A percentile compares a stretch with the other conserved stretches of the same genome.
Evolutionary conservation across 1,284 basidiomycete genomes (phyloP).

Genomic region (Rhodotorula mucilaginosa): DNA sequence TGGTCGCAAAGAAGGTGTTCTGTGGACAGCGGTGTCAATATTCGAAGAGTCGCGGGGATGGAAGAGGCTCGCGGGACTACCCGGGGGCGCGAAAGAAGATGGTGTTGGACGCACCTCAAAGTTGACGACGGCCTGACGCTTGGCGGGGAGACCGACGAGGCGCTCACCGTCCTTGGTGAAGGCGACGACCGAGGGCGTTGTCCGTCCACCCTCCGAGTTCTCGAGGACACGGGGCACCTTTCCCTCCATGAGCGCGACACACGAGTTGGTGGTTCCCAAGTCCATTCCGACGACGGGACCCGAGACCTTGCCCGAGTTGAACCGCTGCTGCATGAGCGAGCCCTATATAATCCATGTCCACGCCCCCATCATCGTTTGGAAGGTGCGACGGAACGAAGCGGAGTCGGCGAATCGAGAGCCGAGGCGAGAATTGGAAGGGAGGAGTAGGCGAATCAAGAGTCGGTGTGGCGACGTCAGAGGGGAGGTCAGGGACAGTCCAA

Average conservation of each 20-base stretch:
- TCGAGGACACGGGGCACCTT: slow-evolving; percentile 85
- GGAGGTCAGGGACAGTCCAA: too few species aligned
- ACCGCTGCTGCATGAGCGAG: slow-evolving; percentile 47
- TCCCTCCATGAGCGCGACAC: slow-evolving; percentile 50
- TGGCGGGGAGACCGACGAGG: slow-evolving; percentile 85
- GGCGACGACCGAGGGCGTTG: slow-evolving; percentile 96
- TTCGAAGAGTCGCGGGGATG: not conserved
- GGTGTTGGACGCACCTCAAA: slow-evolving; percentile 50
- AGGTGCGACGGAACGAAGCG: not conserved
- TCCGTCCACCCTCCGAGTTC: slow-evolving; percentile 95
- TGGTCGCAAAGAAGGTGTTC: slow-evolving; percentile 93
- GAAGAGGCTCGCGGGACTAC: too few species aligned
- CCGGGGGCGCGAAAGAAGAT: too few species aligned
- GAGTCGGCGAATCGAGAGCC: not conserved
- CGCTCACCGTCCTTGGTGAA: slow-evolving; percentile 77
- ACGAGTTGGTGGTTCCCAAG: slow-evolving; percentile 70
- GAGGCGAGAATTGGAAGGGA: not conserved
- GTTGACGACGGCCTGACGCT: slow-evolving; percentile 97
- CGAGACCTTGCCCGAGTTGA: slow-evolving; percentile 53
- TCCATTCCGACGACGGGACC: slow-evolving; percentile 57
- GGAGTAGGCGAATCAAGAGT: slow-evolving; percentile 2
- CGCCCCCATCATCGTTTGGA: not conserved
- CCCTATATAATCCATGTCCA: slow-evolving; percentile 2
- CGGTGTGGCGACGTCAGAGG: too few species aligned
- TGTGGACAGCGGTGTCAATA: slow-evolving; percentile 41